Conservation (phyloP, 2,329 filamentous ascomycete genomes). For the Fonsecaea pugnacius region DNA sequence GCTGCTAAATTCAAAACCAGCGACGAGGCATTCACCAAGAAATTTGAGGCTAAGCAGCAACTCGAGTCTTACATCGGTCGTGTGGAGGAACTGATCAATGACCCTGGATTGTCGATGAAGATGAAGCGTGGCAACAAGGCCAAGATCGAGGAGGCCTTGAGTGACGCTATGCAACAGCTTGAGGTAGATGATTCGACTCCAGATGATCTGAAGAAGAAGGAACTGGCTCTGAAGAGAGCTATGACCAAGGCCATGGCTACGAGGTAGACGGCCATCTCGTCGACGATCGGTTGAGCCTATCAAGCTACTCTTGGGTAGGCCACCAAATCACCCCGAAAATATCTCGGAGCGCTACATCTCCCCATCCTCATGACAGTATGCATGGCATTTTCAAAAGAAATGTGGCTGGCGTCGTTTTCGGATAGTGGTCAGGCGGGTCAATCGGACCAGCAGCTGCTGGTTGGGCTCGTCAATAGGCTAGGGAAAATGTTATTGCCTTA, state of each 20-base stretch:
- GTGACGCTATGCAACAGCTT: conserved; percentile 95
- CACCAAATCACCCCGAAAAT: not conserved
- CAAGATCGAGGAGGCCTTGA: conserved; percentile 97
- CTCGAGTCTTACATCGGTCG: conserved; percentile 98
- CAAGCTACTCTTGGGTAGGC: not conserved
- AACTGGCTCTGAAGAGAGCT: conserved; percentile 94
- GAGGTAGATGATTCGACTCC: conserved; percentile 90
- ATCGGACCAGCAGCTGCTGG: not conserved
- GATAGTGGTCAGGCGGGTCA: conserved; percentile 19
- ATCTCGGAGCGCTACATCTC: conserved; percentile 11
- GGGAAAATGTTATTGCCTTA: conserved; percentile 14
- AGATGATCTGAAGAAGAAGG: conserved; percentile 99
- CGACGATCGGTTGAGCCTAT: not conserved
- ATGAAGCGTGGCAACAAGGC: conserved; percentile 99
- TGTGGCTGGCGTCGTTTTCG: conserved; percentile 26
- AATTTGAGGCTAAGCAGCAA: conserved; percentile 98
- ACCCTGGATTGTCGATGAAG: conserved; percentile 94
- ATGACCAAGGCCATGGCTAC: conserved; percentile 98
- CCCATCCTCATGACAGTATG: conserved; percentile 20
- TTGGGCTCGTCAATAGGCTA: conserved; percentile 1
- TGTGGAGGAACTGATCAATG: conserved; percentile 98
- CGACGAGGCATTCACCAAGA: conserved; percentile 99
- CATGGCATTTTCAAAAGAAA: conserved; percentile 21
- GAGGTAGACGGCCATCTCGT: conserved; percentile 63
- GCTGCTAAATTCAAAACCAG: conserved; percentile 98